Evolutionary conservation across 768 basidiomycete genomes (phyloP).

Genomic region (Leccinum uliginosum): DNA sequence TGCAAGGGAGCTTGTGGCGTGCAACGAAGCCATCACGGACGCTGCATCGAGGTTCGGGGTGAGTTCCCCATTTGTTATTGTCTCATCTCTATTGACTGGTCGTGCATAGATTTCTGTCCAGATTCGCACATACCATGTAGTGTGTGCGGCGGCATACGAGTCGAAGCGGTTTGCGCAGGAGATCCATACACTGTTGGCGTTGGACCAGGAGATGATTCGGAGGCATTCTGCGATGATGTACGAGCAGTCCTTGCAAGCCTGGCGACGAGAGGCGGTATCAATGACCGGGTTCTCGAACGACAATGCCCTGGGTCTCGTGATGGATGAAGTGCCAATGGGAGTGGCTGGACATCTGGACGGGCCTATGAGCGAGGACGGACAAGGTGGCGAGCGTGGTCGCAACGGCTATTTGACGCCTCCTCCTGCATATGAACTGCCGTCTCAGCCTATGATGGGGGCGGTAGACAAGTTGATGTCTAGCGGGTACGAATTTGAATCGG

Average conservation of each 20-base stretch:
- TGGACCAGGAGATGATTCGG: conserved; percentile 17
- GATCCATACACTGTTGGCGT: conserved; percentile 10
- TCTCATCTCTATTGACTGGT: neutral
- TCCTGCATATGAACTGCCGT: conserved; percentile 1
- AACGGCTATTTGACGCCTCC: neutral
- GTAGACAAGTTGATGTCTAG: neutral
- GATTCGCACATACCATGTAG: conserved; percentile 50
- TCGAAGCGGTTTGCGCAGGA: conserved; percentile 21
- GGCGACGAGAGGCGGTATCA: neutral
- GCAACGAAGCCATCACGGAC: conserved; percentile 50
- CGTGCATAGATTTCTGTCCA: conserved; percentile 40
- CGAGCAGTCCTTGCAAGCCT: conserved; percentile 3
- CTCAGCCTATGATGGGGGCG: neutral
- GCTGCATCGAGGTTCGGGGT: conserved; percentile 32
- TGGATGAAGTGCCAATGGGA: neutral
- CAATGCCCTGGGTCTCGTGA: conserved; percentile 10
- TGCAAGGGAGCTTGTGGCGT: conserved; percentile 44
- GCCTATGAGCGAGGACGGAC: neutral
- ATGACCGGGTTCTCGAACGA: neutral
- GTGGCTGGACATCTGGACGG: neutral
- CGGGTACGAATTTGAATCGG: neutral
- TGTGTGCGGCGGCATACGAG: conserved; percentile 35
- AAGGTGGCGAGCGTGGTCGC: neutral
- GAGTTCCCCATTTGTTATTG: neutral
- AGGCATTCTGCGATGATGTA: conserved; percentile 9